Evolutionary conservation across 306 rosid genomes (phyloP), one percentile per base, ranked within the genome.

Genomic region (Purshia tridentata): DNA sequence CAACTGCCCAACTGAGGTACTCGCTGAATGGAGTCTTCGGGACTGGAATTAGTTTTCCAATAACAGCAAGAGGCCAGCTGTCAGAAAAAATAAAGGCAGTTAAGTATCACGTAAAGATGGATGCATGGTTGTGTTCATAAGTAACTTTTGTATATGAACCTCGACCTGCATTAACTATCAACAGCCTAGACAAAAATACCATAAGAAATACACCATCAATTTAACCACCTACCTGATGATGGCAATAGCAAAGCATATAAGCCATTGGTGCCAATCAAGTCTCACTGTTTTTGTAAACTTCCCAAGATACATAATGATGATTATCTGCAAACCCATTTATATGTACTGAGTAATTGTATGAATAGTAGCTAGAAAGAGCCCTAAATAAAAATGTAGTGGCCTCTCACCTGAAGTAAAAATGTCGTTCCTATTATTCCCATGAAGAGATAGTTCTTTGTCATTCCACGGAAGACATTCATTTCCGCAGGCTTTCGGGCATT

Each of bases 401-500:
- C 77, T 64, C 71, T 73, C 74, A 87, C 97, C 92, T 93, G 98
- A 82, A 93, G 97, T 23, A 85, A 59, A n/a, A 85, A 64, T 39
- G 98, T 91, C 2, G 79, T 6, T 80, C 88, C 97, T 67, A 93
- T 67, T 68, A 93, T 91, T 72, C 85, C 96, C 61, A 89, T 55
- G 53, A 88, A 93, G 69, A 93, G 96, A 67, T 57, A 82, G 72
- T 91, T 93, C 78, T 82, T 89, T 2, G 91, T 88, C 67, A 93
- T 89, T 80, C 98, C 98, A 29, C 50, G 49, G 84, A 93, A 93
- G 37, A 87, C 91, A 65, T 93, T 91, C 68, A 88, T 74, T 82
- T 87, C 91, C 7, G 91, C 98, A 51, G 97, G 97, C 73, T 93
- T 93, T 56, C 97, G 90, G 75, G 98, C 94, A 67, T 93, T 93